phyloP scores from a whole-genome alignment of 2,329 filamentous ascomycete genomes.

The Colletotrichum salicis region DNA sequence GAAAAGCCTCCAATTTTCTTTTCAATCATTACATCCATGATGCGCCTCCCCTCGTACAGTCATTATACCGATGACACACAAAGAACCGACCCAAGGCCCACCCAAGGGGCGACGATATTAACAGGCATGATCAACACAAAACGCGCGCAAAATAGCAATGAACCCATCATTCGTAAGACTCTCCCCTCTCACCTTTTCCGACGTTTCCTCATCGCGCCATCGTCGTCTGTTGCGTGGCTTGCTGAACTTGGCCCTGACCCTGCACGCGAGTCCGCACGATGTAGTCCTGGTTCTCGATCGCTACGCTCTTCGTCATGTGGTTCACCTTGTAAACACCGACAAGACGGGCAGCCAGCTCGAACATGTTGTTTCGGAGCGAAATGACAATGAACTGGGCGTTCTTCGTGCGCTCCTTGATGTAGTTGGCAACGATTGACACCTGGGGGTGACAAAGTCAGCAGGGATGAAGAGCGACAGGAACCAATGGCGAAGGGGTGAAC shows the following conservation, averaged over 20 bases:
- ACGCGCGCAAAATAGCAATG: not conserved
- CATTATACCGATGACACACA: slow-evolving; percentile 35
- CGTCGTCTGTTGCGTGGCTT: slow-evolving; percentile 30
- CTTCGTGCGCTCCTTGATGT: slow-evolving; percentile 99
- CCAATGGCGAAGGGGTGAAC: slow-evolving; percentile 48
- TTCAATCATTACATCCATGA: slow-evolving; percentile 28
- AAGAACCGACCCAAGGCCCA: not conserved
- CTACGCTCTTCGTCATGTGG: slow-evolving; percentile 96
- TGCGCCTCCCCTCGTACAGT: slow-evolving; percentile 34
- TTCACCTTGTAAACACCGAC: slow-evolving; percentile 99
- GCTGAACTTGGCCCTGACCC: slow-evolving; percentile 42
- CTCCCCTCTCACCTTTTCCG: not conserved
- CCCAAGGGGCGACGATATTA: not conserved
- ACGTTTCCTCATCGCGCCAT: slow-evolving; percentile 16
- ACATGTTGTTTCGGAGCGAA: slow-evolving; percentile 98
- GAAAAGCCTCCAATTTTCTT: slow-evolving; percentile 17
- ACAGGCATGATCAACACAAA: slow-evolving; percentile 8
- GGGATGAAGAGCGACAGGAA: not conserved
- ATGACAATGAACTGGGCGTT: slow-evolving; percentile 99
- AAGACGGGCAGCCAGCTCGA: slow-evolving; percentile 93
- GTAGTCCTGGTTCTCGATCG: slow-evolving; percentile 86
- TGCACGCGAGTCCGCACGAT: slow-evolving; percentile 58
- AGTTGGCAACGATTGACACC: slow-evolving; percentile 97
- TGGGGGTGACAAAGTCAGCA: slow-evolving; percentile 47
- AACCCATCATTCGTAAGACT: slow-evolving; percentile 34